Evolutionary conservation across 257 asterid genomes (phyloP), one percentile per base, ranked within the genome.

Genomic region (Solanum acaule): DNA sequence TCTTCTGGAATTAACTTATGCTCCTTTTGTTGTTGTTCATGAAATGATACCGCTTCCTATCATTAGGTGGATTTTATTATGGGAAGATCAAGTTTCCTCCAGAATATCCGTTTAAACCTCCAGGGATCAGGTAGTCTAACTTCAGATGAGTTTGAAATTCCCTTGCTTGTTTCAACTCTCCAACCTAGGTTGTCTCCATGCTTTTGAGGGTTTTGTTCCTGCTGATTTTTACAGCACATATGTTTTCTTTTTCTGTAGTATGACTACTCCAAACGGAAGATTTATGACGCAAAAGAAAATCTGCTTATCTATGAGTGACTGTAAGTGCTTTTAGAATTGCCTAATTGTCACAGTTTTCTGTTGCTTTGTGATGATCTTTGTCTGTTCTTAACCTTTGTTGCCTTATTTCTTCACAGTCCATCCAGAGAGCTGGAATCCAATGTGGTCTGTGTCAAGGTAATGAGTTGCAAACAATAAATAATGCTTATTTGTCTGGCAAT

Each of bases 61-160:
- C 71, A 82, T 46, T 73, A 96, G 99, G 99, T 90, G 99, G 99
- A 87, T 97, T 92, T 93, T 97, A 96, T 90, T 94, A 97, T 89
- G 99, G 99, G 89, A 95, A 95, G 93, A 94, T 97, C 88, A 96
- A 94, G 91, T 97, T 97, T 93, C 99, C 99, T 87, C 94, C 99
- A 61, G 98, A 97, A 70, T 97, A 97, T 92, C 98, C 99, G 15
- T 96, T 89, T 77, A 97, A 97, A 90, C 99, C 99, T 87, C 99
- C 99, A 49, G 96, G 96, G 81, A 96, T 97, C 91, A 96, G 95
- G 99, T 95, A 89, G 25, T 85, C 82, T 84, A 49, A 78, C 86
- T 81, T 87, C 70, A 33, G 82, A 40, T 86, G 71, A 86, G 31
- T 65, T 46, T 31, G 70, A 49, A 82, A 82, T 46, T 82, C 44